These are phyloP conservation scores for Knufia fluminis DNA, from an alignment of 2,329 filamentous ascomycete species.

Conservation along the genomic window DNA sequence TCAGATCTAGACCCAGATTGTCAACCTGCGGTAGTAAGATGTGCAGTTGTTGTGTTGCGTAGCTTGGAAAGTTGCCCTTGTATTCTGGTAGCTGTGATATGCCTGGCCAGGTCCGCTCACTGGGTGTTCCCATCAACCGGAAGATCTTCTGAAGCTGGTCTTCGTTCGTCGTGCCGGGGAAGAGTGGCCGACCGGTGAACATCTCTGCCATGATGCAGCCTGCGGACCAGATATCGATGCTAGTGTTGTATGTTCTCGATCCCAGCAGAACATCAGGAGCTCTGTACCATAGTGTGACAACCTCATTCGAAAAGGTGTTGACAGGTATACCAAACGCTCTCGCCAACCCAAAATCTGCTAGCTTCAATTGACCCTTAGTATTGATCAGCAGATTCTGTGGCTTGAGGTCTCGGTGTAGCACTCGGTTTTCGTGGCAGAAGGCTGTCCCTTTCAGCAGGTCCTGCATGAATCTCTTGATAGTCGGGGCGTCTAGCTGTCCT, in stretches of 20 bases:
- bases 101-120: conserved; percentile 88
- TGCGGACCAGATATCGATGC: conserved; percentile 98
- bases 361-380: conserved; percentile 76
- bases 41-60: conserved; percentile 80
- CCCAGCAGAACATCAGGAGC: conserved; percentile 92
- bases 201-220: conserved; percentile 99
- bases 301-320: conserved; percentile 85
- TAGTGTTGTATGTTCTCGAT: conserved; percentile 96
- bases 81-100: conserved; percentile 96
- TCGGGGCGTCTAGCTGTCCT: conserved; percentile 75
- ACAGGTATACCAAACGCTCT: conserved; percentile 85
- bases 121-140: conserved; percentile 95
- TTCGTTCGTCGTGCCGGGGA: conserved; percentile 96
- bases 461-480: conserved; percentile 99
- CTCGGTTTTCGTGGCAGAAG: conserved; percentile 95
- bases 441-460: conserved; percentile 92
- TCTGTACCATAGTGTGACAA: conserved; percentile 92
- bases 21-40: conserved; percentile 87
- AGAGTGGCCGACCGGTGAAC: conserved; percentile 91
- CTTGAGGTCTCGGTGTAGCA: conserved; percentile 93
- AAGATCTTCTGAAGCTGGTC: conserved; percentile 97
- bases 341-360: conserved; percentile 83
- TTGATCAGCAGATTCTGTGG: conserved; percentile 85
- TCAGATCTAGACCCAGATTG: conserved; percentile 70
- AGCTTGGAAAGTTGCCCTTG: conserved; percentile 89